Percentiles rank a stretch among this genome's conserved stretches.
These are phyloP conservation scores for Solanum tacnaense DNA, from an alignment of 257 asterid species.

Conservation along the genomic window DNA sequence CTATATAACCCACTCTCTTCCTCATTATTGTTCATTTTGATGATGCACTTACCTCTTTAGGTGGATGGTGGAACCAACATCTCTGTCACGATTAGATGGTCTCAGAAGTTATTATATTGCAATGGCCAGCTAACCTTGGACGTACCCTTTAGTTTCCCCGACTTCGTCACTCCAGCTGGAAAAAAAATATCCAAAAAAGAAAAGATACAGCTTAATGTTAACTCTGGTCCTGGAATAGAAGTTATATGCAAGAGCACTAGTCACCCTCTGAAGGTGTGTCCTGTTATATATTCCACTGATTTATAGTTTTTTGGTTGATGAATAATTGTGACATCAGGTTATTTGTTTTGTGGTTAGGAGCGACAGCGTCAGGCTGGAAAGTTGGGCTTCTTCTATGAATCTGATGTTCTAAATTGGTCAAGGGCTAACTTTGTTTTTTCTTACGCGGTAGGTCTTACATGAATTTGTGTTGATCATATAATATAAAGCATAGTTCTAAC, in stretches of 20 bases:
- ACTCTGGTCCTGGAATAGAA: constrained; percentile 64
- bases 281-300: constrained; percentile 1
- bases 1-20: background rate
- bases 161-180: constrained; percentile 79
- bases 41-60: constrained; percentile 23
- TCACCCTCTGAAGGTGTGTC: constrained; percentile 79
- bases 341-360: constrained; percentile 34
- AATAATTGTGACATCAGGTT: background rate
- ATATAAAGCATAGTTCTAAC: background rate
- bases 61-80: constrained; percentile 83
- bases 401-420: constrained; percentile 89
- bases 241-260: constrained; percentile 52
- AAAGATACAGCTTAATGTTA: constrained; percentile 60
- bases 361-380: constrained; percentile 60
- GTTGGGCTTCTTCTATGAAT: constrained; percentile 51
- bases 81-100: constrained; percentile 72
- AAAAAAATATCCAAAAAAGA: constrained; percentile 74
- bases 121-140: constrained; percentile 58
- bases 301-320: background rate
- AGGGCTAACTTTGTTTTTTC: constrained; percentile 49
- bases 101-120: constrained; percentile 58
- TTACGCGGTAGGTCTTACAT: constrained; percentile 40
- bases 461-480: background rate
- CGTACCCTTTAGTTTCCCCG: constrained; percentile 83
- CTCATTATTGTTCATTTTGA: background rate